phyloP scores from a whole-genome alignment of 1,139 yeast genomes.

The Magnusiomyces paraingens region DNA sequence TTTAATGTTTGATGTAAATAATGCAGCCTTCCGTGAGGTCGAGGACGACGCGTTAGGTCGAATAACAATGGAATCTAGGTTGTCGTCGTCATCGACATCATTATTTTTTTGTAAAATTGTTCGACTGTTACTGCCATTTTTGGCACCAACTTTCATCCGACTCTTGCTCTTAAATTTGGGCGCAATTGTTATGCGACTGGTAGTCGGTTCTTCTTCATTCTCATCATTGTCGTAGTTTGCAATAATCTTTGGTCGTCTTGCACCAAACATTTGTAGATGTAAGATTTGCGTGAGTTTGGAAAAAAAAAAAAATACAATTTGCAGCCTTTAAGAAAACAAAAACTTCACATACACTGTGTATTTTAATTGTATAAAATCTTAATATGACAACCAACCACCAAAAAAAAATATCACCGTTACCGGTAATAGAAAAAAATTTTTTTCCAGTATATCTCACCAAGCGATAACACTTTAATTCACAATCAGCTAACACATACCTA shows the following conservation, averaged over 20 bases:
- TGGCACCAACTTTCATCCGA: too few relatives aligned
- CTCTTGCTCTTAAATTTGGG: too few relatives aligned
- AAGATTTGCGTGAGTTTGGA: too few relatives aligned
- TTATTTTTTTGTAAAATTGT: not conserved
- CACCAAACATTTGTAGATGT: constrained; percentile 1
- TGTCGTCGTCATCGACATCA: not conserved
- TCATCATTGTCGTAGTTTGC: constrained; percentile 1
- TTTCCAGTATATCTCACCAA: not conserved
- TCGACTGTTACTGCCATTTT: too few relatives aligned
- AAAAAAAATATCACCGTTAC: too few relatives aligned
- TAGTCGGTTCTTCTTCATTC: not conserved
- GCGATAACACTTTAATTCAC: not conserved
- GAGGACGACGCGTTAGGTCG: not conserved
- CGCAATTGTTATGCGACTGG: not conserved
- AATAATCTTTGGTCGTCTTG: constrained; percentile 3
- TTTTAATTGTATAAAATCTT: not conserved
- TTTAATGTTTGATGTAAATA: too few relatives aligned
- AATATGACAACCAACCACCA: not conserved
- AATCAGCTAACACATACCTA: not conserved
- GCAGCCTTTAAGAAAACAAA: too few relatives aligned
- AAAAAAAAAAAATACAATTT: too few relatives aligned
- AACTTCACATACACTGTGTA: not conserved
- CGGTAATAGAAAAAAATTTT: not conserved
- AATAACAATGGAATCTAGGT: constrained; percentile 3
- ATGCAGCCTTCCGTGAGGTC: too few relatives aligned